These are phyloP conservation scores for Sequoiadendron giganteum DNA, from an alignment of 75 land plant species.

Conservation along the genomic window DNA sequence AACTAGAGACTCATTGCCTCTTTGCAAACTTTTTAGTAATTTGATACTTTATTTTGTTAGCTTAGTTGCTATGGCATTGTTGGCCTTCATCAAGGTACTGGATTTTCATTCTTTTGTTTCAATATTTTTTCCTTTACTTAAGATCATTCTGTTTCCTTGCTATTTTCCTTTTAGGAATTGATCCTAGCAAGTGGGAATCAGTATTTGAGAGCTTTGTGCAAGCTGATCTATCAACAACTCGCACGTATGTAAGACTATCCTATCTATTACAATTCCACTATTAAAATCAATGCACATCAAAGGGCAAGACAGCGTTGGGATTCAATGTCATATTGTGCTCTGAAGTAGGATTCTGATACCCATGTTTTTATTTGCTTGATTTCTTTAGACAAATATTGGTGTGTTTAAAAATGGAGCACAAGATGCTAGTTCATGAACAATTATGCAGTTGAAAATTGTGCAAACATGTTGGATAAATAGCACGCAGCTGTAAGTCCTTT, in stretches of 20 bases:
- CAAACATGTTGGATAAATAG: background rate
- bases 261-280: background rate
- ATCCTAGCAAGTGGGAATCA: conserved; percentile 78
- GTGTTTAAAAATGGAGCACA: background rate
- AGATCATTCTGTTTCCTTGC: background rate
- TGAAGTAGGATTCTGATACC: background rate
- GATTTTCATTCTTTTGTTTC: background rate
- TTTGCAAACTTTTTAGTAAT: background rate
- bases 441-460: background rate
- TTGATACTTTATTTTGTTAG: background rate
- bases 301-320: background rate
- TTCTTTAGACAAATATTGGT: background rate
- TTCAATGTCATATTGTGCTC: background rate
- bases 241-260: conserved; percentile 42
- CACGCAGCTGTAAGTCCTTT: background rate
- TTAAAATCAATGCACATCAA: background rate
- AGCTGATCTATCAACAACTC: conserved; percentile 83
- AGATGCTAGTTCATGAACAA: background rate
- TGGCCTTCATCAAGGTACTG: background rate
- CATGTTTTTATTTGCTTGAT: background rate
- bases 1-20: background rate
- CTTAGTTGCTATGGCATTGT: background rate
- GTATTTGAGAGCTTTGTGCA: conserved; percentile 93
- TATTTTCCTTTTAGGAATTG: conserved; percentile 51
- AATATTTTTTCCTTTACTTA: background rate